Percentiles rank a stretch among this genome's conserved stretches.
Conservation (phyloP, 257 asterid species). For the Misopates orontium region DNA sequence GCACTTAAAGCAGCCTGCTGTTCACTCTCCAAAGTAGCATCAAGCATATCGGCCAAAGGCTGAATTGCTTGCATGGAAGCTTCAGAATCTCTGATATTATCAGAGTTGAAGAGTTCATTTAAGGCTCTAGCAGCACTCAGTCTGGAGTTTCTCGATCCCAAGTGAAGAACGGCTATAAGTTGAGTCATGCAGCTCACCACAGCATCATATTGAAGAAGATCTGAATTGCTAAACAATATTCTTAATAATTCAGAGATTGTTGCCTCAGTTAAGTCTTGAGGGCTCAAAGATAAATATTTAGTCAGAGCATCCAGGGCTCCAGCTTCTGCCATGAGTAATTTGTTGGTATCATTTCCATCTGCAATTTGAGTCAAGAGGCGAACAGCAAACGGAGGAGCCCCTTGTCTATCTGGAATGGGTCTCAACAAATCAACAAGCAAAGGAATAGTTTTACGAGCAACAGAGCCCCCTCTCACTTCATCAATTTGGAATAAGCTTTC, state of each 20-base stretch:
- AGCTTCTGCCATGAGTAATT: slow-evolving; percentile 82
- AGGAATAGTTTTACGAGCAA: slow-evolving; percentile 70
- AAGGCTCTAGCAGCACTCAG: slow-evolving; percentile 78
- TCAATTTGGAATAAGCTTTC: slow-evolving; percentile 67
- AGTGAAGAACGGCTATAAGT: slow-evolving; percentile 82
- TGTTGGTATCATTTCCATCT: slow-evolving; percentile 67
- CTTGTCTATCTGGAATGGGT: slow-evolving; percentile 84
- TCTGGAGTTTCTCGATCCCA: slow-evolving; percentile 85
- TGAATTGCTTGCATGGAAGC: slow-evolving; percentile 71
- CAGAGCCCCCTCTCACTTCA: slow-evolving; percentile 69
- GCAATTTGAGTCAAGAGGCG: slow-evolving; percentile 73
- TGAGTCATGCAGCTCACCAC: slow-evolving; percentile 68
- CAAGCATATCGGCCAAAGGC: slow-evolving; percentile 80
- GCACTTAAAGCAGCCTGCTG: slow-evolving; percentile 72
- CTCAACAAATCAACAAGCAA: slow-evolving; percentile 77
- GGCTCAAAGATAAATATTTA: slow-evolving; percentile 80
- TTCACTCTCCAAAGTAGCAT: slow-evolving; percentile 56
- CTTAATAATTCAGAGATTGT: slow-evolving; percentile 72
- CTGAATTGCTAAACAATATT: slow-evolving; percentile 63
- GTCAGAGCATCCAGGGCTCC: slow-evolving; percentile 78
- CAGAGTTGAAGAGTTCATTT: slow-evolving; percentile 65
- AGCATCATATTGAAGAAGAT: slow-evolving; percentile 60
- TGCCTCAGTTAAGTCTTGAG: slow-evolving; percentile 78
- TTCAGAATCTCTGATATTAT: slow-evolving; percentile 66
- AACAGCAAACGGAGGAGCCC: slow-evolving; percentile 76